These are phyloP conservation scores for Macadamia integrifolia DNA, from an alignment of 164 flowering plant species.

Conservation along the genomic window DNA sequence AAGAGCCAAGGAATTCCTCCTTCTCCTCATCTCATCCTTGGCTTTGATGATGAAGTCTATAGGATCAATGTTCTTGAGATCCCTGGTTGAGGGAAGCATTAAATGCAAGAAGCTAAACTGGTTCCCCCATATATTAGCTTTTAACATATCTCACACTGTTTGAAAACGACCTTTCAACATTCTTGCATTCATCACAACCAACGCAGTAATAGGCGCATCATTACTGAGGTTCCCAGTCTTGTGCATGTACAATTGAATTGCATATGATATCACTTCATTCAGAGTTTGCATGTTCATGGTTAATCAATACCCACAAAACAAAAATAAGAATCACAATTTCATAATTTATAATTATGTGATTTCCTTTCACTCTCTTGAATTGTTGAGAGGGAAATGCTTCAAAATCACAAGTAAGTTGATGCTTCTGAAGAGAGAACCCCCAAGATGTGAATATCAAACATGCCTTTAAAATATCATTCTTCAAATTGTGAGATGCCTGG, in stretches of 20 bases:
- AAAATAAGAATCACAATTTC: no score
- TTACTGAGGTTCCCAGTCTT: not conserved
- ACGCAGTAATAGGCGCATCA: slow-evolving; percentile 1
- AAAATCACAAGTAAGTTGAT: no score
- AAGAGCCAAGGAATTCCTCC: slow-evolving; percentile 6
- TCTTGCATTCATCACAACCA: slow-evolving; percentile 14
- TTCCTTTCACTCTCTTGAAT: no score
- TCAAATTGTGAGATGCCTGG: no score
- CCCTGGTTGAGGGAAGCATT: not conserved
- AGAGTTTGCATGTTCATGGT: slow-evolving; percentile 8
- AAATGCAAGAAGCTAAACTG: slow-evolving; percentile 11
- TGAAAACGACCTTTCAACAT: slow-evolving; percentile 12
- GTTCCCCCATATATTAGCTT: slow-evolving; percentile 20
- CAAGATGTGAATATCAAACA: no score
- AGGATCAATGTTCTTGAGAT: slow-evolving; percentile 9
- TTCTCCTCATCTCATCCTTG: slow-evolving; percentile 13
- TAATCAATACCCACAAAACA: no score
- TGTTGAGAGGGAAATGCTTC: no score
- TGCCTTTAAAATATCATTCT: no score
- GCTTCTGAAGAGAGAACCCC: no score
- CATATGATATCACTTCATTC: slow-evolving; percentile 18
- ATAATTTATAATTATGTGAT: no score
- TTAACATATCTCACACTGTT: slow-evolving; percentile 14
- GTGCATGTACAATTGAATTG: slow-evolving; percentile 16
- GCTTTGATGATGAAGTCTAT: slow-evolving; percentile 8